These are phyloP conservation scores for Plasmodium gonderi DNA, from an alignment of 169 alveolate genomes.

Conservation along the genomic window DNA sequence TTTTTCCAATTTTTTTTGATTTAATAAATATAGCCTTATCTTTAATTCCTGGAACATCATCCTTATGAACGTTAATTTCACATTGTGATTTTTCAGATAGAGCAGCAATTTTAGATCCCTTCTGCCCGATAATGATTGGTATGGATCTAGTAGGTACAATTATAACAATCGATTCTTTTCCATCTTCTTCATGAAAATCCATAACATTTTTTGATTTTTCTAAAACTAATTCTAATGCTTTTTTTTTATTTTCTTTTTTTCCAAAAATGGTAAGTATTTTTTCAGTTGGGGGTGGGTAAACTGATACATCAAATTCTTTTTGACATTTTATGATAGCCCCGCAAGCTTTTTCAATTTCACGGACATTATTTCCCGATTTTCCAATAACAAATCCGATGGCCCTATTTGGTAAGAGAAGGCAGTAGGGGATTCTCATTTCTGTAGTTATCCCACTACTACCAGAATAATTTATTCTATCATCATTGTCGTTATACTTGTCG, in stretches of 20 bases:
- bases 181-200: constrained; percentile 75
- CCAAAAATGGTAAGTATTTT: constrained; percentile 49
- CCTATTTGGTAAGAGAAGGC: constrained; percentile 59
- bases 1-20: constrained; percentile 40
- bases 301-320: constrained; percentile 66
- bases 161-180: constrained; percentile 62
- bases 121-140: constrained; percentile 66
- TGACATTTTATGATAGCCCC: constrained; percentile 68
- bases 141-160: constrained; percentile 72
- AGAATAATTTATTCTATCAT: not conserved
- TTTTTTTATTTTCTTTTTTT: constrained; percentile 69
- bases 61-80: constrained; percentile 71
- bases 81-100: constrained; percentile 51
- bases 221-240: constrained; percentile 66
- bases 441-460: not conserved
- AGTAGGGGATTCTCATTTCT: constrained; percentile 66
- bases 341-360: constrained; percentile 70
- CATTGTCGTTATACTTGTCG: constrained; percentile 12
- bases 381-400: constrained; percentile 70
- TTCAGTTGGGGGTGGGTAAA: constrained; percentile 70
- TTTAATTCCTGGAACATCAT: constrained; percentile 71
- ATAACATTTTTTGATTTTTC: constrained; percentile 56
- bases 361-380: constrained; percentile 66
- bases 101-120: constrained; percentile 59
- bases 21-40: constrained; percentile 70